These are phyloP conservation scores for Beta lomatogona DNA, from an alignment of 179 eudicot species.

Conservation along the genomic window DNA sequence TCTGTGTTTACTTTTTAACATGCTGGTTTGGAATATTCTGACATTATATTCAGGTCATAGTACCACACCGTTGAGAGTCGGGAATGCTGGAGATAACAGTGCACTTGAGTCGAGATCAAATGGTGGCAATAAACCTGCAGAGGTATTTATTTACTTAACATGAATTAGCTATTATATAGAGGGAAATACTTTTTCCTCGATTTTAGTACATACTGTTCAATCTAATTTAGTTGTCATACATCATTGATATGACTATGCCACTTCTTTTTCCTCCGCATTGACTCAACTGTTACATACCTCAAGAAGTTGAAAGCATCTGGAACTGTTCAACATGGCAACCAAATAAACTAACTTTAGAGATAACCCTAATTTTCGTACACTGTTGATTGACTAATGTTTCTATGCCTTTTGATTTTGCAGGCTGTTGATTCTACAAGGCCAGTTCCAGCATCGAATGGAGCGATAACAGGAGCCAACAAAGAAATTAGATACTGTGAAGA, in stretches of 20 bases:
- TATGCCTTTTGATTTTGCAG: conserved; percentile 28
- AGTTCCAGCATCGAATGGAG: conserved; percentile 33
- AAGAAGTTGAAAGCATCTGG: not conserved
- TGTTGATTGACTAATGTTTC: not conserved
- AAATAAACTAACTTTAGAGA: not conserved
- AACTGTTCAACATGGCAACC: not conserved
- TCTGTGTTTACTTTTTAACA: not conserved
- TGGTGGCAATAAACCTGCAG: conserved; percentile 40
- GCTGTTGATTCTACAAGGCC: conserved; percentile 36
- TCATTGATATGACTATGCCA: not conserved
- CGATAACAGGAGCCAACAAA: conserved; percentile 23
- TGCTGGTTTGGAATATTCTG: not conserved
- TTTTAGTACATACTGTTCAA: not conserved
- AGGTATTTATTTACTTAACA: conserved; percentile 31
- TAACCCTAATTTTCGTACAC: not conserved
- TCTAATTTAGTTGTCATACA: not conserved
- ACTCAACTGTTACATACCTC: not conserved
- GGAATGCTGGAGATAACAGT: conserved; percentile 38
- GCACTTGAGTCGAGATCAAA: conserved; percentile 47
- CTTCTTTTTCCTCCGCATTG: not conserved
- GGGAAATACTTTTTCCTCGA: not conserved
- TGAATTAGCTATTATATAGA: not conserved
- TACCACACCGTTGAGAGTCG: conserved; percentile 37
- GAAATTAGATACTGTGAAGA: conserved; percentile 31
- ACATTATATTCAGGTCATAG: conserved; percentile 41